These are phyloP conservation scores for Euphorbia peplus DNA, from an alignment of 345 rosid genomes.

Conservation along the genomic window DNA sequence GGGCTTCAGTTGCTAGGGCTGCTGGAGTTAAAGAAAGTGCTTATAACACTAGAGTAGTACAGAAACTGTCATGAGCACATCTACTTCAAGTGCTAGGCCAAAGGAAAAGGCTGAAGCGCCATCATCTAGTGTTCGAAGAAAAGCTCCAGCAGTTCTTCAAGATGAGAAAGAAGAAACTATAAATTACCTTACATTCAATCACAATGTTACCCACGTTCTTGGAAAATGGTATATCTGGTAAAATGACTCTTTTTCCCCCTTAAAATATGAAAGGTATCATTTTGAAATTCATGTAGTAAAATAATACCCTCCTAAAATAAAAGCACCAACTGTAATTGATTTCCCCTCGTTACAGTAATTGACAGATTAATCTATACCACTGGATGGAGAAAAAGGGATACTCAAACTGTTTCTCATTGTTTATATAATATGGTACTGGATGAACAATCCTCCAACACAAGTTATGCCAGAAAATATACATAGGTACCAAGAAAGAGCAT, in stretches of 20 bases:
- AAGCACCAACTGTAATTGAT: neutral
- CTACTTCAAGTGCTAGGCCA: too few relatives aligned
- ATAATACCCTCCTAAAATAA: neutral
- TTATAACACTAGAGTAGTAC: too few relatives aligned
- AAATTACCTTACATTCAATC: neutral
- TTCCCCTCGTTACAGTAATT: neutral
- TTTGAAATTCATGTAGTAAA: neutral
- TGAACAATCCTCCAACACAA: neutral
- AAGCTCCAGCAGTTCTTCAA: too few relatives aligned
- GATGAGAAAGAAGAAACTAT: too few relatives aligned
- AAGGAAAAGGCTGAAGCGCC: too few relatives aligned
- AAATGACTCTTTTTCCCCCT: neutral
- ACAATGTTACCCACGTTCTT: neutral
- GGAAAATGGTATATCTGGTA: neutral
- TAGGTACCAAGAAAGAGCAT: neutral
- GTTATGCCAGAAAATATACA: neutral
- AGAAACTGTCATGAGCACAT: too few relatives aligned
- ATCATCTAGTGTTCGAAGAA: too few relatives aligned
- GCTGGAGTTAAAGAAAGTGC: too few relatives aligned
- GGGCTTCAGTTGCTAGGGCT: too few relatives aligned
- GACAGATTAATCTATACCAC: neutral
- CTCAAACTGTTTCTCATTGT: neutral
- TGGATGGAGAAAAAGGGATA: neutral
- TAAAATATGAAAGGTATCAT: neutral
- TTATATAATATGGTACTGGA: neutral